Evolutionary conservation across 116 monocot genomes (phyloP).

Genomic region (Zostera marina): DNA sequence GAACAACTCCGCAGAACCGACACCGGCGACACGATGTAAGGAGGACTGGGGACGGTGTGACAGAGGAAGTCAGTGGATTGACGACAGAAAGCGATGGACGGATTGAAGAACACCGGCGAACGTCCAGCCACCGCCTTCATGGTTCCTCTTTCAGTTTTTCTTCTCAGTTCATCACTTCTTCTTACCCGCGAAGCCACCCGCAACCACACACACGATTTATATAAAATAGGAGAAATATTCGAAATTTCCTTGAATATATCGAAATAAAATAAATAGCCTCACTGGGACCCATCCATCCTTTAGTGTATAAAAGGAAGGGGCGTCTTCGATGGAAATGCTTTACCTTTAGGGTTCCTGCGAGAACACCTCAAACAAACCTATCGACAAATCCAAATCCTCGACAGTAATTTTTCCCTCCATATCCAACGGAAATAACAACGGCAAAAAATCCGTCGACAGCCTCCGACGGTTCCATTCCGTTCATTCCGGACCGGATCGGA

Average conservation of each 20-base stretch:
- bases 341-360: constrained; percentile 16
- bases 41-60: not conserved
- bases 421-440: not conserved
- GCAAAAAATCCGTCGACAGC: not conserved
- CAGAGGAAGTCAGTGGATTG: not conserved
- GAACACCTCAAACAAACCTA: constrained; percentile 7
- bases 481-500: too few relatives aligned
- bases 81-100: not conserved
- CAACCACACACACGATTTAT: too few relatives aligned
- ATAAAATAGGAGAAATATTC: too few relatives aligned
- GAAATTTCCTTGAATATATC: too few relatives aligned
- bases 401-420: not conserved
- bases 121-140: not conserved
- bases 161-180: too few relatives aligned
- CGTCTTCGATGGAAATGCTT: constrained; percentile 6
- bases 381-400: not conserved
- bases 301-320: too few relatives aligned
- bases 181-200: too few relatives aligned
- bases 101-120: not conserved
- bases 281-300: too few relatives aligned
- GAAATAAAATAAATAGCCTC: too few relatives aligned
- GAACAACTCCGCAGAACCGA: not conserved
- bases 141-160: not conserved
- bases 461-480: too few relatives aligned
- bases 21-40: not conserved